A percentile compares a stretch with the other conserved stretches of the same genome.
Conservation (phyloP, 306 rosid species). For the Prunus fruticosa region DNA sequence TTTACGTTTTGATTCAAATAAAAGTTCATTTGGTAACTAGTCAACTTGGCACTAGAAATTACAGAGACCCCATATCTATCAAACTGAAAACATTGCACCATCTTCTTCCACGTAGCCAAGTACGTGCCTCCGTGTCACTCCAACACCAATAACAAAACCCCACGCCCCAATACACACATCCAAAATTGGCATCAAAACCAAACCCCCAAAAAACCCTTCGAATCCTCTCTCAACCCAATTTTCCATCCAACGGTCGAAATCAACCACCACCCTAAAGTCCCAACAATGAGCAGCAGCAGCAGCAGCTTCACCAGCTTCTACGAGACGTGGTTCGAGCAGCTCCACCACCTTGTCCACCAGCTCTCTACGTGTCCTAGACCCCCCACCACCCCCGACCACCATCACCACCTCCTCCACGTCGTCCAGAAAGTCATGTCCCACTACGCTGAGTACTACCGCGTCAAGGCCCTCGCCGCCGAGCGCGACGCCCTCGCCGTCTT, state of each 20-base stretch:
- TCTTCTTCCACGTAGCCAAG: background rate
- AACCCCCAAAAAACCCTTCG: background rate
- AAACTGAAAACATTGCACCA: background rate
- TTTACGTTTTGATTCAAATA: too few species aligned
- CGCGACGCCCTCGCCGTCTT: constrained; percentile 46
- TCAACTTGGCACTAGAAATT: too few species aligned
- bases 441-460: constrained; percentile 46
- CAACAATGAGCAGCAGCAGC: background rate
- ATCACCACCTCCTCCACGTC: constrained; percentile 23
- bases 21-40: background rate
- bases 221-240: background rate
- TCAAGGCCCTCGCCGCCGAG: constrained; percentile 49
- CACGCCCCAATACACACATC: background rate
- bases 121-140: background rate
- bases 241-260: too few species aligned
- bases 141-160: background rate
- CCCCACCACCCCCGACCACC: constrained; percentile 28
- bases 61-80: too few species aligned
- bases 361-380: constrained; percentile 31
- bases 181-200: background rate
- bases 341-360: constrained; percentile 38
- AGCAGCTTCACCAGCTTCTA: constrained; percentile 44
- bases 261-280: background rate
- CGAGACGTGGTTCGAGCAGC: constrained; percentile 53
- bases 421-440: constrained; percentile 52